Evolutionary conservation across 164 flowering plant genomes (phyloP).

Genomic region (Santalum album): DNA sequence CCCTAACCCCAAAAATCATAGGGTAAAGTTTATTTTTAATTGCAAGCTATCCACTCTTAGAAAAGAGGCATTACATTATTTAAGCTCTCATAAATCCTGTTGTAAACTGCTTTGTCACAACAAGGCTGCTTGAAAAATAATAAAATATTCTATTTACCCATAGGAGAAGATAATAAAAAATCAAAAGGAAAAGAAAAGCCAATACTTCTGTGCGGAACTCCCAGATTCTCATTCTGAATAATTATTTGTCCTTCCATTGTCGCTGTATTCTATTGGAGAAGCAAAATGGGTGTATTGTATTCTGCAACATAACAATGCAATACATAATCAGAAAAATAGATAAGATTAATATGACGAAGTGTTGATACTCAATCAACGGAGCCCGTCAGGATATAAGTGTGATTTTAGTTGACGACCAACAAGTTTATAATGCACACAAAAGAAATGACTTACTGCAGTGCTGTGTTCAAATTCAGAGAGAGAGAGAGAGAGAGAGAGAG

Average conservation of each 20-base stretch:
- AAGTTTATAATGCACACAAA: too few relatives aligned
- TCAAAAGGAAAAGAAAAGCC: background rate
- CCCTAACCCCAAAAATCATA: background rate
- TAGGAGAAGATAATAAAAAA: background rate
- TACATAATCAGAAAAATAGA: background rate
- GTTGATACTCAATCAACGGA: too few relatives aligned
- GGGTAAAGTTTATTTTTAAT: too few relatives aligned
- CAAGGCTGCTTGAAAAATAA: background rate
- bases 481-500: too few relatives aligned
- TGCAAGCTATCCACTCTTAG: too few relatives aligned
- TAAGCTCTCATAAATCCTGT: background rate
- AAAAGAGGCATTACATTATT: background rate
- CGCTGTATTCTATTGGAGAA: background rate
- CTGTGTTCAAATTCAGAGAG: background rate
- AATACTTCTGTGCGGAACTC: constrained; percentile 21
- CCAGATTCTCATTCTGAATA: constrained; percentile 24
- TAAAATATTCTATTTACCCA: background rate
- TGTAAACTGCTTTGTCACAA: too few relatives aligned
- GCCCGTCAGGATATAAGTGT: background rate
- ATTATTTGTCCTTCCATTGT: constrained; percentile 21
- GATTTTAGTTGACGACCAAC: background rate
- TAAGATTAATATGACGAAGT: background rate
- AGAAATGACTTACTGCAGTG: background rate
- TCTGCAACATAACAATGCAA: background rate
- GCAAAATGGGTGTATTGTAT: background rate